A percentile compares a stretch with the other conserved stretches of the same genome.
These are phyloP conservation scores for Murraya paniculata DNA, from an alignment of 345 rosid genomes.

Conservation along the genomic window DNA sequence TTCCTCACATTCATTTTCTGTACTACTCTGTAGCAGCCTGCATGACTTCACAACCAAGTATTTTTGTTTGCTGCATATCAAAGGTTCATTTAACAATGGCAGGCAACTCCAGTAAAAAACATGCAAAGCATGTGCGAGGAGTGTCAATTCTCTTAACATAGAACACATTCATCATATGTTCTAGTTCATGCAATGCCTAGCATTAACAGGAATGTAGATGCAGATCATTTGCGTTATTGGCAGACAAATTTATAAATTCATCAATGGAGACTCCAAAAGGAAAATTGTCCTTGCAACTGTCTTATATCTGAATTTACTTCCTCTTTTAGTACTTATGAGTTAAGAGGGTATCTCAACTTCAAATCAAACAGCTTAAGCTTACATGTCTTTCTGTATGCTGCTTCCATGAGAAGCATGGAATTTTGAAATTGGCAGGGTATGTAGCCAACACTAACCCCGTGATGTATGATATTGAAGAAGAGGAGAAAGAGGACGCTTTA, in stretches of 20 bases:
- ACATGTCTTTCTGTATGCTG: slow-evolving; percentile 50
- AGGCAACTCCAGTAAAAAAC: neutral
- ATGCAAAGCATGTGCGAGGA: neutral
- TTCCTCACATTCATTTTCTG: neutral
- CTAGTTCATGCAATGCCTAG: neutral
- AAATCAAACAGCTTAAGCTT: slow-evolving; percentile 40
- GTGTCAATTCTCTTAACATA: neutral
- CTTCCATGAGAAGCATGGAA: slow-evolving; percentile 27
- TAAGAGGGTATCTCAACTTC: neutral
- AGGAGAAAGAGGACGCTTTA: slow-evolving; percentile 68
- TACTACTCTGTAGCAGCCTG: neutral
- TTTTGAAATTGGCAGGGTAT: slow-evolving; percentile 61
- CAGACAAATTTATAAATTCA: neutral
- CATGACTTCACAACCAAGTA: neutral
- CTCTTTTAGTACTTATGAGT: neutral
- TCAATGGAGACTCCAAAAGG: neutral
- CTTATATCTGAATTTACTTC: neutral
- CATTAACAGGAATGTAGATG: neutral
- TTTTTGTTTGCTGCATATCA: neutral
- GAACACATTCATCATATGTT: neutral
- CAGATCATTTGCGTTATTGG: neutral
- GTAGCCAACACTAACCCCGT: slow-evolving; percentile 55
- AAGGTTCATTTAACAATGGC: neutral
- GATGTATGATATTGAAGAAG: slow-evolving; percentile 71
- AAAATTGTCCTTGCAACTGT: neutral